Base-by-base conservation (phyloP, 192 early-diverging fungal species). In the Coemansia sp. region DNA sequence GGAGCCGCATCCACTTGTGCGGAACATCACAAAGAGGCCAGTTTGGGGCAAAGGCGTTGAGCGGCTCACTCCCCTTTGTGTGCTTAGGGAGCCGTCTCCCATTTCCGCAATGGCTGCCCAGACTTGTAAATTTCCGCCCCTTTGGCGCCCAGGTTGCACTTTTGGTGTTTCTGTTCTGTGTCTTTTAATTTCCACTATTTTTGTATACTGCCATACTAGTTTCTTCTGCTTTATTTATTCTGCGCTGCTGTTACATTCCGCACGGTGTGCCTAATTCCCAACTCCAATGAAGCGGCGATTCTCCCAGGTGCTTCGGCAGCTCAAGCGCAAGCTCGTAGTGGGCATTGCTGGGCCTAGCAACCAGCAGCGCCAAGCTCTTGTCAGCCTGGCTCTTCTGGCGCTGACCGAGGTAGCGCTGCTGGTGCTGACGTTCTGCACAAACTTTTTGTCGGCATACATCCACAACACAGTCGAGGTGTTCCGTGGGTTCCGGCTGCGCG, bases 361-460 rank as follows among this genome's bases (percentile, higher is more conserved):
- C 65, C 77, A 73, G 50, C 77, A 79, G 68, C 71, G 72, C 43
- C 77, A 79, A 38, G 77, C 77, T 3, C 65, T 79, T 11, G 77
- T 74, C 6, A 73, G 77, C 65, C 68, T 79, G 50, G 65, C 51
- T 4, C 77, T 79, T 3, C 55, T 79, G 53, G 77, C 63, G 9
- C 61, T 79, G 56, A 74, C 72, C 3, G 79, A 81, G 70, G 35
- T 81, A n/a, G 79, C 73, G 56, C 66, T 81, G 56, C 69, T 81
- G 67, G 56, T 66, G 17, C 61, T 81, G 62, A 81, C 79, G 22
- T 81, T 81, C 69, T 81, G 79, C 62, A 75, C 79, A 45, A 81
- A 81, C 70, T 81, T 81, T 58, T 27, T 81, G 73, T 81, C 79
- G 5, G 73, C 73, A 10, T 81, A 73, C 63, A 75, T 81, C 63